These are phyloP conservation scores for Zygosaccharomyces bisporus DNA, from an alignment of 805 yeast genomes.

Conservation along the genomic window DNA sequence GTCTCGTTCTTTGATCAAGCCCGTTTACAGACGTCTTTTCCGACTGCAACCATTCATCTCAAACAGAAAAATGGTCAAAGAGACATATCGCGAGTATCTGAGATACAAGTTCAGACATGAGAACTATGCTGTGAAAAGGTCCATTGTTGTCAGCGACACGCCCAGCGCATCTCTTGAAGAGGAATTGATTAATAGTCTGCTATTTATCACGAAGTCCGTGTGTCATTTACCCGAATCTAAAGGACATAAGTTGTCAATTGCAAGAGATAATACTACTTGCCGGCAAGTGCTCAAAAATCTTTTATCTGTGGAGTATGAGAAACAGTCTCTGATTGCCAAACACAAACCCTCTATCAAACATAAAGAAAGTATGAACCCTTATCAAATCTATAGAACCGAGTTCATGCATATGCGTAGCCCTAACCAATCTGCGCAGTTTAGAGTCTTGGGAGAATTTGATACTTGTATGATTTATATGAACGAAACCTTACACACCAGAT, in stretches of 20 bases:
- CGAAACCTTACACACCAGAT: conserved; percentile 26
- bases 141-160: conserved; percentile 14
- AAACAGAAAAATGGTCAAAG: conserved; percentile 23
- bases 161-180: conserved; percentile 3
- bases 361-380: conserved; percentile 2
- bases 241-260: conserved; percentile 4
- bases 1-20: conserved; percentile 7
- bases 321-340: conserved; percentile 13
- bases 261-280: conserved; percentile 22
- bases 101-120: conserved; percentile 31
- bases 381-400: conserved; percentile 13
- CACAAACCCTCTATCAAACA: conserved; percentile 3
- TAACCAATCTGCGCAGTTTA: conserved; percentile 1
- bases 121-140: conserved; percentile 24
- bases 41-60: conserved; percentile 31
- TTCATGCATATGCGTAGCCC: conserved; percentile 18
- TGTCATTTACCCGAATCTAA: conserved; percentile 13
- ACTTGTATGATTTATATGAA: conserved; percentile 25
- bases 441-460: conserved; percentile 27
- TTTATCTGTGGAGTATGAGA: conserved; percentile 29
- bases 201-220: conserved; percentile 26
- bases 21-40: conserved; percentile 28
- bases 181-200: conserved; percentile 20
- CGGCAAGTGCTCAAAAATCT: conserved; percentile 30
- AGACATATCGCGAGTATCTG: conserved; percentile 29